Evolutionary conservation across 495 filamentous ascomycete species (phyloP), one percentile per base, ranked within the genome.

Genomic region (Xeromyces bisporus): DNA sequence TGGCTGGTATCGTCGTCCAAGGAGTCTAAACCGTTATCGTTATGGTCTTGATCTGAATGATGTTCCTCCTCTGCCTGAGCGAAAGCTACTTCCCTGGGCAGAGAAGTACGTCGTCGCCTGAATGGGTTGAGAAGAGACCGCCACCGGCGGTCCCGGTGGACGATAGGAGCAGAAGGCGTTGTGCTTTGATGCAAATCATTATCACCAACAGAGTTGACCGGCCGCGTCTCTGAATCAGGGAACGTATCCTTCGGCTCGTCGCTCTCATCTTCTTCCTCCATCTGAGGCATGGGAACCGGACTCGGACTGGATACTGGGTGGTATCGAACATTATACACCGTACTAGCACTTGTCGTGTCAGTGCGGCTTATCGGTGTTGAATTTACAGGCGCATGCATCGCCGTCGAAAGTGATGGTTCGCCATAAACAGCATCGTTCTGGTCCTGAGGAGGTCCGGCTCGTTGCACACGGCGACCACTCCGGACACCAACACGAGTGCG

Each of bases 271-370:
- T 60, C 53, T 15, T 51, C 46, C 53, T 55, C 57, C 32, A 55
- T 42, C 10, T 50, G 52, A 44, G 52, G 56, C 13, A 42, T 46
- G 18, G 61, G 52, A 0, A 70, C 59, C 4, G 62, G 62, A n/a
- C 74, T 73, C n/a, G 75, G 62, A 39, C 75, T 74, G 21, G 68
- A 71, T 27, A 76, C 64, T n/a, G 80, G 68, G 37, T 87, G 78
- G 45, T 91, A 85, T 28, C 75, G 73, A 29, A 93, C 67, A 34
- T 77, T 73, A 41, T 93, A 92, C 9, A 89, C 70, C 2, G 85
- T 93, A 50, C 81, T 89, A 26, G 75, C 72, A 50, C 75, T 80
- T 10, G 73, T 69, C 2, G 77, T 80, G 40, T 91, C 80, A n/a
- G 73, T 70, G 33, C 79, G 66, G 43, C 79, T 86, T 35, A 82